Conservation (phyloP, 2,329 filamentous ascomycete species). For the Aspergillus cejpii region DNA sequence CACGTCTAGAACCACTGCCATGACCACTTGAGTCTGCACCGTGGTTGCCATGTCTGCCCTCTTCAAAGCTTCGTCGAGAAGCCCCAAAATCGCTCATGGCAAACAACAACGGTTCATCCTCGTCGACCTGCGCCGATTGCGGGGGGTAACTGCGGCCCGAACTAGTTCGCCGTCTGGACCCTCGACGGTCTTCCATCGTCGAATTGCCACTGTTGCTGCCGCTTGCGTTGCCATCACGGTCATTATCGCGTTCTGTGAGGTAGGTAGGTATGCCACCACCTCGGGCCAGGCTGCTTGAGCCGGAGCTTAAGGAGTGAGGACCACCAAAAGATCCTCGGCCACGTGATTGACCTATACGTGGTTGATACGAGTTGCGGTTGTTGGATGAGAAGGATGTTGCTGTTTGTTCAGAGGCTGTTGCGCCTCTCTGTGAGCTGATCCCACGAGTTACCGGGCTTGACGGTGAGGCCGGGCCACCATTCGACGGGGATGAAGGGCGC, state of each 20-base stretch:
- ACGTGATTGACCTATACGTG: constrained; percentile 34
- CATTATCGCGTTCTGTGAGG: constrained; percentile 31
- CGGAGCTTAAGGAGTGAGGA: constrained; percentile 36
- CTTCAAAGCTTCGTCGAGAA: constrained; percentile 40
- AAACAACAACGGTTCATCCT: constrained; percentile 42
- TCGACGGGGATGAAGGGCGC: constrained; percentile 10
- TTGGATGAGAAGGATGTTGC: constrained; percentile 28
- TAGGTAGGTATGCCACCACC: constrained; percentile 29
- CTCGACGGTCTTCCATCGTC: constrained; percentile 31
- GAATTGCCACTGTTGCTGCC: constrained; percentile 38
- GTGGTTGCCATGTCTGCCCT: constrained; percentile 32
- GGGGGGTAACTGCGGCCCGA: constrained; percentile 28
- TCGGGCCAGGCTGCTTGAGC: constrained; percentile 37
- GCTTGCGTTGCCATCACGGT: constrained; percentile 36
- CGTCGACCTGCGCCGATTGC: constrained; percentile 29
- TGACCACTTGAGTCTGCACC: constrained; percentile 24
- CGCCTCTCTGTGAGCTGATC: constrained; percentile 15
- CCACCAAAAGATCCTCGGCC: constrained; percentile 35
- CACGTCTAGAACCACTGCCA: constrained; percentile 27
- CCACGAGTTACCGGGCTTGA: constrained; percentile 18
- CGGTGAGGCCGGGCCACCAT: constrained; percentile 18
- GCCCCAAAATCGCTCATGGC: constrained; percentile 44
- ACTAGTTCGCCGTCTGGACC: constrained; percentile 31
- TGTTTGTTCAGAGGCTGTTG: constrained; percentile 20
- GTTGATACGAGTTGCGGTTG: constrained; percentile 32